Conservation (phyloP, 164 flowering plant genomes). For the Litsea cubeba region DNA sequence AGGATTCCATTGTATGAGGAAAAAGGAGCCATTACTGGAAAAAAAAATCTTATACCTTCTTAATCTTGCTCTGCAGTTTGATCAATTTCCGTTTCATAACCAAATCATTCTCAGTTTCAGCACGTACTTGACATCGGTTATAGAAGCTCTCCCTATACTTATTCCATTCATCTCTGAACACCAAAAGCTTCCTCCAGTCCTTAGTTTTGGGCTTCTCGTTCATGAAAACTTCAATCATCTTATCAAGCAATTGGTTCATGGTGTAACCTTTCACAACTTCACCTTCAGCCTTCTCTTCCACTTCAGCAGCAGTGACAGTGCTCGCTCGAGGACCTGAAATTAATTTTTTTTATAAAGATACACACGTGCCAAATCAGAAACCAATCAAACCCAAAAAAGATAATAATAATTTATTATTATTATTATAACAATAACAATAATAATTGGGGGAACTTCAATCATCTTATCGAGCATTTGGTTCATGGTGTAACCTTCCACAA, state of each 20-base stretch:
- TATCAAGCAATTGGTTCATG: conserved; percentile 81
- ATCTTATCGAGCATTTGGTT: conserved; percentile 88
- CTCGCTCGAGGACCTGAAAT: conserved; percentile 30
- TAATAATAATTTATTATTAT: no score
- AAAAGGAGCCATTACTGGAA: no score
- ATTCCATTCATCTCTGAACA: conserved; percentile 85
- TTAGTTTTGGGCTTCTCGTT: conserved; percentile 71
- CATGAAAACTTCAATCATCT: conserved; percentile 73
- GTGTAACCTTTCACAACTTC: conserved; percentile 76
- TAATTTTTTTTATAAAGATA: not conserved
- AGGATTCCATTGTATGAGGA: not conserved
- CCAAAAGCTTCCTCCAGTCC: conserved; percentile 81
- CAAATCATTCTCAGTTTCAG: conserved; percentile 56
- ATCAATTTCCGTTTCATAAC: conserved; percentile 45
- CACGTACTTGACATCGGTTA: conserved; percentile 48
- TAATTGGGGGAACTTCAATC: conserved; percentile 37
- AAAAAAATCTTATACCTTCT: conserved; percentile 48
- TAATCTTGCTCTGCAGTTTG: conserved; percentile 50
- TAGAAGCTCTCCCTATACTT: conserved; percentile 74
- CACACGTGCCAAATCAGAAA: not conserved
- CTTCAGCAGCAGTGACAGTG: conserved; percentile 26
- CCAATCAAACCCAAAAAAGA: not conserved
- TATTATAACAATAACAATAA: no score
- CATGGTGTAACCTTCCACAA: conserved; percentile 67
- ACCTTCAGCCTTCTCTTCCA: conserved; percentile 45